Percentiles rank a stretch among this genome's conserved stretches.
Evolutionary conservation across 352 stramenopile species (phyloP).

Genomic region (Halophytophthora polymorphica): DNA sequence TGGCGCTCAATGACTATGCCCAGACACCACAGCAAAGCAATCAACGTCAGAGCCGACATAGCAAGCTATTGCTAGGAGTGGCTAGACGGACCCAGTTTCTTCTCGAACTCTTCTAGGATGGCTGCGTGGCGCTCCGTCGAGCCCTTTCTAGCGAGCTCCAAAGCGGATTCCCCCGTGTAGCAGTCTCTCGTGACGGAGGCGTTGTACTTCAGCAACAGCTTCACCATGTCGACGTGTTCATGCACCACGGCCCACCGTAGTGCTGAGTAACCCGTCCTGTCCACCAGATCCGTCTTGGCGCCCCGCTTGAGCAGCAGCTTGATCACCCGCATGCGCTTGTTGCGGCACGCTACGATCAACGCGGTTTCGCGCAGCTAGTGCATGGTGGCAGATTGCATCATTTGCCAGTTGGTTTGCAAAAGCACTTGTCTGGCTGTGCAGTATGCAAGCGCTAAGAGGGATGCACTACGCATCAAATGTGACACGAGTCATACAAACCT

Average conservation of each 20-base stretch:
- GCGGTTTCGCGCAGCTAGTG: slow-evolving; percentile 46
- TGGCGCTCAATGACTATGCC: slow-evolving; percentile 36
- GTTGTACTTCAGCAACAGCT: slow-evolving; percentile 35
- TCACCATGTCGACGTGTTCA: slow-evolving; percentile 29
- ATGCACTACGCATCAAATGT: too few relatives aligned
- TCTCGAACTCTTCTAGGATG: slow-evolving; percentile 41
- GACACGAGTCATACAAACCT: slow-evolving; percentile 20
- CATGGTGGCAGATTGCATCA: neutral
- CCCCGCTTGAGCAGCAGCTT: slow-evolving; percentile 44
- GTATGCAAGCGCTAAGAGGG: too few relatives aligned
- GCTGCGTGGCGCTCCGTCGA: slow-evolving; percentile 31
- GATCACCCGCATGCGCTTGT: slow-evolving; percentile 31
- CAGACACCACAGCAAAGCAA: neutral
- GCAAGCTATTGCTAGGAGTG: neutral
- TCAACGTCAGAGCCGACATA: neutral
- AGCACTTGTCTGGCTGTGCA: too few relatives aligned
- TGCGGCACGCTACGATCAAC: slow-evolving; percentile 48
- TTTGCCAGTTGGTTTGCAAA: neutral
- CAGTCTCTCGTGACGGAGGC: slow-evolving; percentile 47
- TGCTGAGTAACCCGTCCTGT: slow-evolving; percentile 41
- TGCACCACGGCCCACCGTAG: slow-evolving; percentile 50
- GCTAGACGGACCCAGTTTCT: slow-evolving; percentile 31
- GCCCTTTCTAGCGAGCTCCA: slow-evolving; percentile 36
- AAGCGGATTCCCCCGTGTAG: slow-evolving; percentile 41
- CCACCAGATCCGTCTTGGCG: slow-evolving; percentile 36